Base-by-base conservation (phyloP, 2,329 filamentous ascomycete genomes). In the Aspergillus luchuensis region DNA sequence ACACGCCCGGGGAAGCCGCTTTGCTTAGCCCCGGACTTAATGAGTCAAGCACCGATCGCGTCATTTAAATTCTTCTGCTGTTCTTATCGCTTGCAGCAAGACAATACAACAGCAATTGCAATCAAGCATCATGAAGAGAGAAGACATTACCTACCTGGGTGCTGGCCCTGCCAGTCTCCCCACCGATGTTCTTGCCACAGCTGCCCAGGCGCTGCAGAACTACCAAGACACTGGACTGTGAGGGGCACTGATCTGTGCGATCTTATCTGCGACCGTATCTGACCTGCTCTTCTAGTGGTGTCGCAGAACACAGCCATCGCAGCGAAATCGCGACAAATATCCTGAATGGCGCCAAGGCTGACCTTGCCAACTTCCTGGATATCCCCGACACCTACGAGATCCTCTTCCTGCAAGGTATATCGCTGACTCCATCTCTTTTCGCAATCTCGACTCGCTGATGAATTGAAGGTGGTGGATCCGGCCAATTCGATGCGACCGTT, bases 281-380 rank as follows among this genome's bases (percentile, higher is more conserved):
- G 17, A 59, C 41, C 48, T 59, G 33, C 19, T 48, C 47, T 21
- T 61, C 17, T 58, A 69, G 66, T 57, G 92, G 92, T 56, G 85
- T 97, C 47, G 91, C 91, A 64, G 94, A 98, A 78, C 91, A 96
- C 75, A 94, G 90, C 8, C 94, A 98, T 76, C 91, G 94, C 66
- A 96, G 91, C 13, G 82, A 86, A 63, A 85, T 91, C 48, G 94
- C 94, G 25, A 85, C 87, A 65, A 85, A 88, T 64, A 92, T 98
- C 70, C 85, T 98, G 67, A 88, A 90, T 64, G 84, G 91, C 65
- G 85, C 91, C 64, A 95, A 96, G 76, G 84, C 86, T 36, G 87
- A 90, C 64, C 84, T 98, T 10, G 83, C 85, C 38, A 81, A 80
- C 21, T 89, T 91, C 67, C 88, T 97, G 59, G 89, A 94, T 69